Evolutionary conservation across 345 rosid species (phyloP), one percentile per base, ranked within the genome.

Genomic region (Eucalyptus cloeziana): DNA sequence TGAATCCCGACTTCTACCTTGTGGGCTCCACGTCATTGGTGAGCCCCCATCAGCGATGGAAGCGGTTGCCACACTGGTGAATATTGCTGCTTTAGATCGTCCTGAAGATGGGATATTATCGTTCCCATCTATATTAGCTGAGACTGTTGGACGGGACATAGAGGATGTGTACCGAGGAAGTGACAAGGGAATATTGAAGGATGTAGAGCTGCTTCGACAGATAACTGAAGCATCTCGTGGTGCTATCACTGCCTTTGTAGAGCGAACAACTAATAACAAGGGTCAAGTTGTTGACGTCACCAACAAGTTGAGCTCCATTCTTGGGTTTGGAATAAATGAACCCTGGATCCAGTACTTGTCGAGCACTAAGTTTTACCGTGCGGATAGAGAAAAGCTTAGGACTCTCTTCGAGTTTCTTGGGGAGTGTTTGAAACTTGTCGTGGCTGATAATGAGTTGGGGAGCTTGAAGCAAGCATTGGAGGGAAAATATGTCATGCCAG

Each of bases 1-100:
- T 7, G 99, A 98, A 91, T 97, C 99, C 80, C 94, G 99, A 83
- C 98, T 98, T 71, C 89, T 98, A 87, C 99, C 99, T 1, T 98
- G 99, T 56, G 99, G 99, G 67, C 99, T 98, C 88, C 99, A 98
- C 33, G 93, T 98, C 88, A 96, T 98, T 54, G 99, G 99, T 85
- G 99, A 98, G 94, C 99, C 99, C 86, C 99, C 99, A 49, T 95
- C 99, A 2, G 98, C 99, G 25, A 88, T 97, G 96, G 99, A 98
- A 94, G 99, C 99, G 40, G 95, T 98, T 88, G 99, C 99, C 27
- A 98, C 99, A 37, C 88, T 98, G 60, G 99, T 98, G 11, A 98
- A 98, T 90, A 98, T 98, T 89, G 99, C 99, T 33, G 99, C 99
- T 5, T 87, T 98, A 33, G 94, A 98, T 89, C 99, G 99, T 22